Evolutionary conservation across 805 yeast genomes (phyloP), one percentile per base, ranked within the genome.

Genomic region (Wickerhamomyces strasburgensis): DNA sequence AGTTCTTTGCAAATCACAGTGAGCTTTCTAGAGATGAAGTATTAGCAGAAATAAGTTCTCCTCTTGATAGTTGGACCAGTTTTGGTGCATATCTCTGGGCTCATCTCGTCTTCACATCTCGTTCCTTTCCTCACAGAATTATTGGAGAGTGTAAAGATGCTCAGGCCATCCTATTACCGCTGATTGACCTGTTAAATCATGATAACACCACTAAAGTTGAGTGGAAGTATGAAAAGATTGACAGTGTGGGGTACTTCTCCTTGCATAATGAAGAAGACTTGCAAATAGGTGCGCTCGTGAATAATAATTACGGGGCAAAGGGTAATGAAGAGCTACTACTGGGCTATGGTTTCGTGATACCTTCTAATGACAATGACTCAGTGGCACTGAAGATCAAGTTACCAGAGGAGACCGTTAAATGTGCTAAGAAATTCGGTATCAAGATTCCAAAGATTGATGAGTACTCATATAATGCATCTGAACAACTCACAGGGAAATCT

Each of bases 241-340:
- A 17, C 3, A 24, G 18, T 10, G 34, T 18, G 4, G 55, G 40
- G 2, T 52, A 30, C 29, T 54, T 54, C 30, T 32, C 52, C 2
- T 31, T 54, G 29, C 43, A 39, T 11, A 51, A 40, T 27, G 18
- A 34, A 16, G 54, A 47, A 10, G 18, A 32, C 3, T 25, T 33
- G 8, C 16, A 38, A 4, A 45, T 40, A 4, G 62, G 62, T 1
- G 56, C 61, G 1, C 83, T 85, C 53, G 45, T 89, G 1, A 81
- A 61, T 54, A 88, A 89, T 54, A 88, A 88, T 59, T 88, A 88
- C 56, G 97, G 96, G 2, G 80, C 83, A 19, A 89, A 89, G 54
- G 89, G 95, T 2, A 88, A 88, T 51, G 95, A 87, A 48, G 96
- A 88, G 56, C 60, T 88, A 14, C 60, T 88, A 5, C 62, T 82